Evolutionary conservation across 345 rosid genomes (phyloP).

Genomic region (Salix udensis): DNA sequence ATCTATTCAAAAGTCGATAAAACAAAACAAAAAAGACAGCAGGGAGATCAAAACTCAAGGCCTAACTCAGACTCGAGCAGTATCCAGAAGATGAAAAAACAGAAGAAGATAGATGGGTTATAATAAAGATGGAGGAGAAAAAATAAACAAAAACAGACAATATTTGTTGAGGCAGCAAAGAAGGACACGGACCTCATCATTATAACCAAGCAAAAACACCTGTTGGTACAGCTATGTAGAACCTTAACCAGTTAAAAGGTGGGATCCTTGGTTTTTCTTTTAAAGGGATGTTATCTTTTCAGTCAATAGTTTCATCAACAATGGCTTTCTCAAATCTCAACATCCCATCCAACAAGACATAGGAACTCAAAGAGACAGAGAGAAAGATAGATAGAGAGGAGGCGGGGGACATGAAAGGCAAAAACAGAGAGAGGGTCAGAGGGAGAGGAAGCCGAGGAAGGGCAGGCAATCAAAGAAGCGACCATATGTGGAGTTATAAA

Average conservation of each 20-base stretch:
- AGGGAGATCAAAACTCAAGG: background rate
- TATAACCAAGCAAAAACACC: slow-evolving; percentile 5
- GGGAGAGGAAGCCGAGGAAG: background rate
- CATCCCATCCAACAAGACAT: background rate
- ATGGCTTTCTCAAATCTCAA: background rate
- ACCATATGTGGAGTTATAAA: no score
- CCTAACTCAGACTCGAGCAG: background rate
- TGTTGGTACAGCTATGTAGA: background rate
- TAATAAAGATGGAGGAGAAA: background rate
- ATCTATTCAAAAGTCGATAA: background rate
- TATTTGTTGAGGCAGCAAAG: background rate
- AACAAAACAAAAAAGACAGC: background rate
- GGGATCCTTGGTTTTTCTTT: background rate
- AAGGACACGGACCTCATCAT: slow-evolving; percentile 16
- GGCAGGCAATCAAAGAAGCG: background rate
- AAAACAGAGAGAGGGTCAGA: background rate
- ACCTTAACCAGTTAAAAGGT: background rate
- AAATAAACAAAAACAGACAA: background rate
- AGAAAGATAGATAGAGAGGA: background rate
- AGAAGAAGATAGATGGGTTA: background rate
- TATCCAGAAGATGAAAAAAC: background rate
- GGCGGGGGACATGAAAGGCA: background rate
- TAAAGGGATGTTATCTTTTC: background rate
- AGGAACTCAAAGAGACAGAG: background rate
- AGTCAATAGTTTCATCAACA: background rate